These are phyloP conservation scores for Lachancea sp. DNA, from an alignment of 805 yeast genomes.

Conservation along the genomic window DNA sequence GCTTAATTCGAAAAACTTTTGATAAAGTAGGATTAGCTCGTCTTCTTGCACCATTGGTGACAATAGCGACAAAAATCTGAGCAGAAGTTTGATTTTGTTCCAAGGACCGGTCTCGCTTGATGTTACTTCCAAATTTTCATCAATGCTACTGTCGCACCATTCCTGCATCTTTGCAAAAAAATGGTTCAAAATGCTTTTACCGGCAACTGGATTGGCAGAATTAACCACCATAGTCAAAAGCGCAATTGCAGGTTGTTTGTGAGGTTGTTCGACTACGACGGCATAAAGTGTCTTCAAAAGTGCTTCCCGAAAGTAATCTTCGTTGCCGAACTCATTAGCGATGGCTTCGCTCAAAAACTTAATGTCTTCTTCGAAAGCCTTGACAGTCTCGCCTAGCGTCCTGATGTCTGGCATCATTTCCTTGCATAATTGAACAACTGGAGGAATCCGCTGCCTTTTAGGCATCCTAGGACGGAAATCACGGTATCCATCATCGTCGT, in stretches of 20 bases:
- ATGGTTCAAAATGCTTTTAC: slow-evolving; percentile 61
- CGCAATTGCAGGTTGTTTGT: slow-evolving; percentile 69
- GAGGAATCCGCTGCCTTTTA: slow-evolving; percentile 38
- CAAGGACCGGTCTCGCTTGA: slow-evolving; percentile 49
- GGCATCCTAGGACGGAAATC: slow-evolving; percentile 30
- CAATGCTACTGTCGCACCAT: slow-evolving; percentile 38
- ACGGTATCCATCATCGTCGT: slow-evolving; percentile 29
- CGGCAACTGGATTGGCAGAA: slow-evolving; percentile 56
- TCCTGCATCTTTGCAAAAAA: slow-evolving; percentile 59
- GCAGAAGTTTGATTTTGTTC: slow-evolving; percentile 61
- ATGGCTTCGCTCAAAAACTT: slow-evolving; percentile 64
- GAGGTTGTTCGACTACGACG: slow-evolving; percentile 81
- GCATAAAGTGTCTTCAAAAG: slow-evolving; percentile 61
- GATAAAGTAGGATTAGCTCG: slow-evolving; percentile 43
- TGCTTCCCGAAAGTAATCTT: slow-evolving; percentile 52
- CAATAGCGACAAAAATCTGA: slow-evolving; percentile 65
- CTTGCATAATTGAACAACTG: slow-evolving; percentile 40
- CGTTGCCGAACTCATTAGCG: slow-evolving; percentile 56
- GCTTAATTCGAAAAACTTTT: slow-evolving; percentile 48
- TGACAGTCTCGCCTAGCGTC: slow-evolving; percentile 52
- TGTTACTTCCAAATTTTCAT: slow-evolving; percentile 22
- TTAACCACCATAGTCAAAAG: slow-evolving; percentile 62
- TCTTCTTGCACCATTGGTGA: slow-evolving; percentile 54
- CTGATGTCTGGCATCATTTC: slow-evolving; percentile 46
- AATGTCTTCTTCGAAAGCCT: slow-evolving; percentile 51